These are phyloP conservation scores for Dictyostelium intermedium DNA, from an alignment of 78 protist species.

Conservation along the genomic window DNA sequence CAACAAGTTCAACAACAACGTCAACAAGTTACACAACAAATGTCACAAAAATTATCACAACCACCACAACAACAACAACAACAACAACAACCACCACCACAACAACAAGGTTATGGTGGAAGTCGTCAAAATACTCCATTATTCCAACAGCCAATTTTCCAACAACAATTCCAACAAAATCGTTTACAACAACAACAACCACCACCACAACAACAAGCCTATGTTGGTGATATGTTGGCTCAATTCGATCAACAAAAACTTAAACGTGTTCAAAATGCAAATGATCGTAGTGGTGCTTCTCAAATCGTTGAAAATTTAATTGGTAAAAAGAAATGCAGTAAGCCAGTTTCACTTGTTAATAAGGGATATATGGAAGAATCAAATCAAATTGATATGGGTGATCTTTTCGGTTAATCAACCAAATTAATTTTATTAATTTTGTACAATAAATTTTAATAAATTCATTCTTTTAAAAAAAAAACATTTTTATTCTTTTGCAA, in stretches of 20 bases:
- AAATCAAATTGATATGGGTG: neutral
- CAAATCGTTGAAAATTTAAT: conserved; percentile 4
- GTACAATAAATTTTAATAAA: too few relatives aligned
- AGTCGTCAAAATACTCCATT: neutral
- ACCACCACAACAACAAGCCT: neutral
- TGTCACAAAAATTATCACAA: neutral
- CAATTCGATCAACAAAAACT: conserved; percentile 14
- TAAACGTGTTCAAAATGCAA: neutral
- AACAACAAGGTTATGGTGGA: neutral
- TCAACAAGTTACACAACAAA: conserved; percentile 9
- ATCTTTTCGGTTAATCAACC: neutral
- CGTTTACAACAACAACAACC: conserved; percentile 26
- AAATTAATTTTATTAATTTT: too few relatives aligned
- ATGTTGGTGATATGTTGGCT: conserved; percentile 21
- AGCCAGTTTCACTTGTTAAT: neutral
- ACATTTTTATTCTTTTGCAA: too few relatives aligned
- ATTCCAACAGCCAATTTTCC: neutral
- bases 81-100: neutral
- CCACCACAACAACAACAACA: conserved; percentile 21
- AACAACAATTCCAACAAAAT: neutral
- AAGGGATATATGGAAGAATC: conserved; percentile 21
- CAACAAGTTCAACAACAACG: conserved; percentile 9
- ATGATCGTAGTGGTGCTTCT: conserved; percentile 43
- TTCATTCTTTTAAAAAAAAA: too few relatives aligned
- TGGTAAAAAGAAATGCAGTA: conserved; percentile 26